These are phyloP conservation scores for Ophiognomonia clavigignenti-juglandacearum DNA, from an alignment of 2,329 filamentous ascomycete genomes.

Conservation along the genomic window DNA sequence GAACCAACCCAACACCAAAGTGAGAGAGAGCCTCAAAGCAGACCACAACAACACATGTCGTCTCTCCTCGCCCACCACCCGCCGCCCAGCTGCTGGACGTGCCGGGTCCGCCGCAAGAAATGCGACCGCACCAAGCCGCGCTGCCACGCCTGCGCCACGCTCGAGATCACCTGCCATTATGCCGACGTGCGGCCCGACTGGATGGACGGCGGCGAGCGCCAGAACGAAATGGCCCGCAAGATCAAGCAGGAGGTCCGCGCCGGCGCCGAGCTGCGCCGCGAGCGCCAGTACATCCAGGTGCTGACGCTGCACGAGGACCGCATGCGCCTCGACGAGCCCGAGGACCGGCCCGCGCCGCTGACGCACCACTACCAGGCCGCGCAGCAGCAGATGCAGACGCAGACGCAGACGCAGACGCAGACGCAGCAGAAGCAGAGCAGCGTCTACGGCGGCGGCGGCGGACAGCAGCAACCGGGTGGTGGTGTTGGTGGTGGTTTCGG, in stretches of 20 bases:
- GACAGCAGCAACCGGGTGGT: too few species aligned
- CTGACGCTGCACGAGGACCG: slow-evolving; percentile 14
- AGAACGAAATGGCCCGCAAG: slow-evolving; percentile 28
- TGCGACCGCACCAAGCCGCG: slow-evolving; percentile 28
- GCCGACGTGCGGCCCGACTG: slow-evolving; percentile 25
- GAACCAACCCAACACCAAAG: background rate
- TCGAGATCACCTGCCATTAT: slow-evolving; percentile 33
- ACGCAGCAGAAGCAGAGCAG: too few species aligned
- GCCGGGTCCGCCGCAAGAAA: slow-evolving; percentile 24
- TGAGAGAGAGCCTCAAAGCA: background rate
- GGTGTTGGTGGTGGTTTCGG: too few species aligned
- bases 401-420: too few species aligned
- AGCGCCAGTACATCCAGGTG: slow-evolving; percentile 14
- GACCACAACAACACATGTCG: background rate
- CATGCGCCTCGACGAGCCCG: slow-evolving; percentile 9
- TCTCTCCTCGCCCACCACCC: too few species aligned
- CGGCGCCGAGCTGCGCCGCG: slow-evolving; percentile 7
- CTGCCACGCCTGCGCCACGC: slow-evolving; percentile 28
- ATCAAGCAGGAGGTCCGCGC: slow-evolving; percentile 31
- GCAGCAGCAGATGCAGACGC: too few species aligned
- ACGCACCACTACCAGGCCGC: too few species aligned
- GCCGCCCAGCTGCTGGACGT: slow-evolving; percentile 30
- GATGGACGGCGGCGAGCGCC: slow-evolving; percentile 26
- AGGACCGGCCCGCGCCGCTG: slow-evolving; percentile 8
- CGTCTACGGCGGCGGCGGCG: too few species aligned